Base-by-base conservation (phyloP, 2,329 filamentous ascomycete species). In the Cercospora berteroae region DNA sequence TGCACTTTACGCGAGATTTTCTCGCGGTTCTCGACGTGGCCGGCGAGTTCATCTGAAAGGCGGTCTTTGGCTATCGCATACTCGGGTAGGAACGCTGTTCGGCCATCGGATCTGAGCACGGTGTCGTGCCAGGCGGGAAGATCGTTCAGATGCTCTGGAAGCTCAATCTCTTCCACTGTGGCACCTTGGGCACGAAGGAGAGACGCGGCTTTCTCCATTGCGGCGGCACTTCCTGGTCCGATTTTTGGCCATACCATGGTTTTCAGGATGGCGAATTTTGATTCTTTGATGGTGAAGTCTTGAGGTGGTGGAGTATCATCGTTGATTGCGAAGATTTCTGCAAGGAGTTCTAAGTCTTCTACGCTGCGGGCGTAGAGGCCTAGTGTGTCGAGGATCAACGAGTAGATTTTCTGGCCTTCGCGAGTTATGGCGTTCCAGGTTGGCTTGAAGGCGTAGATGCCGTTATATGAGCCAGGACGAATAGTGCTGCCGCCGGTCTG, bases 401-500 rank as follows among this genome's bases (percentile, higher is more conserved):
- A 85, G 71, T 85, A 88, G 2, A 87, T 79, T 74, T 86, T 87
- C 55, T 85, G 81, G 0, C 89, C 88, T 72, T 90, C 88, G 0
- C 87, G 81, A 0, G 84, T 87, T 33, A 91, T 83, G 0, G 86
- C 78, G 63, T 85, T 86, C 87, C 87, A 90, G 0, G 88, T 91
- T 1, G 89, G 88, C 44, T 90, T 91, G 64, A 90, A 80, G 0
- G 82, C 88, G 66, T 87, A 90, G 4, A 88, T 81, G 7, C 88
- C 88, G 67, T 87, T 89, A 77, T 86, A 91, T 0, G 87, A 87
- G 0, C 81, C 89, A 0, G 89, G 89, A 0, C 88, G 83, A 48
- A 91, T 85, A 0, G 82, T 86, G 67, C 86, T 88, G 0, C 89
- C 89, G 1, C 85, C 86, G 0, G 89, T 92, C 72, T 91, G 89